These are phyloP conservation scores for Crithidia fasciculata DNA, from an alignment of 208 protist species.

Conservation along the genomic window DNA sequence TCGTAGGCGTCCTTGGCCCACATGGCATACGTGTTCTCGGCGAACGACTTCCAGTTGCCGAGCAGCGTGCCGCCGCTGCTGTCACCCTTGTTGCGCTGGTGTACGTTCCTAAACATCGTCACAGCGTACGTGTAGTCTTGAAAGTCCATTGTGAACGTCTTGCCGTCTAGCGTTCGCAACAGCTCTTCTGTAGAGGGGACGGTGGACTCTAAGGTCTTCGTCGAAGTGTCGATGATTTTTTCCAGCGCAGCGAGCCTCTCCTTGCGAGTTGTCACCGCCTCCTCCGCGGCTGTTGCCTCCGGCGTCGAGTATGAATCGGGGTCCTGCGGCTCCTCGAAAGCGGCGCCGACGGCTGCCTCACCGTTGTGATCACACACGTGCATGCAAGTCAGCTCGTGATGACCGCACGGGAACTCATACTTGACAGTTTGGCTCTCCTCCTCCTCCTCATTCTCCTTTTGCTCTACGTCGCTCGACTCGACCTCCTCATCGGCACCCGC, in stretches of 20 bases:
- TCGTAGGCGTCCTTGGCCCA: slow-evolving; percentile 67
- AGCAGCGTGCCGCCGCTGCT: slow-evolving; percentile 27
- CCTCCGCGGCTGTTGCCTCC: slow-evolving; percentile 35
- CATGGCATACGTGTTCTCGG: slow-evolving; percentile 65
- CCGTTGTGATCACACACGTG: slow-evolving; percentile 57
- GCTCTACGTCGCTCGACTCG: background rate
- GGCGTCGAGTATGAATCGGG: slow-evolving; percentile 29
- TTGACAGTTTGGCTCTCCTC: background rate
- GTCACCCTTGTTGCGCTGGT: slow-evolving; percentile 43
- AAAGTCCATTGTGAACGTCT: slow-evolving; percentile 58
- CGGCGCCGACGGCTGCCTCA: slow-evolving; percentile 23
- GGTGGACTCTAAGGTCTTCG: slow-evolving; percentile 16
- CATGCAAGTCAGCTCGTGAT: slow-evolving; percentile 47
- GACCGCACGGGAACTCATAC: slow-evolving; percentile 53
- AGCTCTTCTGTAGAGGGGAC: slow-evolving; percentile 55
- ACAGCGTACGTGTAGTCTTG: slow-evolving; percentile 64
- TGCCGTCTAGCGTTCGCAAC: slow-evolving; percentile 49
- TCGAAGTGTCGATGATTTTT: slow-evolving; percentile 20
- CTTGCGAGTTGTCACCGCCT: slow-evolving; percentile 13
- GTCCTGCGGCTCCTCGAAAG: slow-evolving; percentile 24
- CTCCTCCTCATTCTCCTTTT: background rate
- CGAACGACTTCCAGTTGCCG: slow-evolving; percentile 69
- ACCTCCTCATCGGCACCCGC: background rate
- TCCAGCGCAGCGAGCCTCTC: slow-evolving; percentile 27
- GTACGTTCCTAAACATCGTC: slow-evolving; percentile 51